Evolutionary conservation across 73 alveolate species (phyloP), one percentile per base, ranked within the genome.

Genomic region (Vitrella brassicaformis): DNA sequence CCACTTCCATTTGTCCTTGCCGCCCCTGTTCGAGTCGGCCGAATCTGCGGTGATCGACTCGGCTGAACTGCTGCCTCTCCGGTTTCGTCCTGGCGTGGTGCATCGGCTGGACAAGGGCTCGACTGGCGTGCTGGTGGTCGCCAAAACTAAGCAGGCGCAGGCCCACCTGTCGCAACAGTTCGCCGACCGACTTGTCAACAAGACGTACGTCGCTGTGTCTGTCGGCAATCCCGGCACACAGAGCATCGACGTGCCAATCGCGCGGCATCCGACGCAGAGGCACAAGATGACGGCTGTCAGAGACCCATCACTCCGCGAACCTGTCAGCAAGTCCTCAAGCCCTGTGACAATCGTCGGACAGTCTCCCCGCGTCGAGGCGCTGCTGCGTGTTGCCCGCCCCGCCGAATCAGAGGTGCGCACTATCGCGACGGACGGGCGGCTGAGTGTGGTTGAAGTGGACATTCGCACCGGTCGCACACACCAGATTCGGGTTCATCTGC

Each of bases 41-140:
- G n/a, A n/a, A n/a, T n/a, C n/a, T n/a, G n/a, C n/a, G n/a, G n/a
- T n/a, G n/a, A n/a, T n/a, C n/a, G n/a, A n/a, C n/a, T n/a, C n/a
- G n/a, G n/a, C n/a, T n/a, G n/a, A n/a, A n/a, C n/a, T n/a, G 4
- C 22, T 39, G 56, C 14, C 22, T 39, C 56, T 77, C 29, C 68
- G 30, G 28, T 28, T 47, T 25, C 84, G 84, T 14, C 78, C 84
- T 7, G 84, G 84, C 47, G 47, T 78, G 25, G 78, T 78, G 30
- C 84, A 78, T 30, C 84, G 84, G n/a, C 68, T 78, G 84, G 84
- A 78, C 70, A 72, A 47, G 45, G 84, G 78, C 31, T 68, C 84
- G 68, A 31, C 78, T 4, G 84, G 84, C 18, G 78, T 69, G 47
- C 68, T 78, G 25, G 84, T 31, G 47, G 78, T 78, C 31, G 84